Evolutionary conservation across 2,329 filamentous ascomycete genomes (phyloP).

Genomic region (Pestalotiopsis sp.): DNA sequence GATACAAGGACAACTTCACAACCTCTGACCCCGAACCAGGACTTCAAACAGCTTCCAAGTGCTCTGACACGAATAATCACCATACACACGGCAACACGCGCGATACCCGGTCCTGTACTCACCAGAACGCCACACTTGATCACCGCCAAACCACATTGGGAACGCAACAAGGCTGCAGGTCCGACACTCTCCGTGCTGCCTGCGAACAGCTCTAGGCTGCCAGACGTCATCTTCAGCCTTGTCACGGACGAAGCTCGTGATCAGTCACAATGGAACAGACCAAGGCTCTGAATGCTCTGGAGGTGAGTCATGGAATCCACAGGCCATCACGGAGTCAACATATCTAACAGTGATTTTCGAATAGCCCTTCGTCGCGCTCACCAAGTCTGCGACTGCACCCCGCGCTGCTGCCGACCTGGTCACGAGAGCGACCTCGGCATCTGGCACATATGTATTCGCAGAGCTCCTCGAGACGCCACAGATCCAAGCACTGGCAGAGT

Average conservation of each 20-base stretch:
- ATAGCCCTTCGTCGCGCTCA: conserved; percentile 87
- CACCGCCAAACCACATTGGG: neutral
- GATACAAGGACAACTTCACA: conserved; percentile 24
- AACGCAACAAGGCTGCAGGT: conserved; percentile 12
- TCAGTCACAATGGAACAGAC: conserved; percentile 69
- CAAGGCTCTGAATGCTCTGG: conserved; percentile 66
- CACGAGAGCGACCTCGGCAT: conserved; percentile 83
- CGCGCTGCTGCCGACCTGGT: conserved; percentile 86
- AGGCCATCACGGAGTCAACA: neutral
- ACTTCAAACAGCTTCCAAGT: conserved; percentile 15
- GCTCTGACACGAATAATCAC: neutral
- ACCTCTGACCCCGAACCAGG: conserved; percentile 10
- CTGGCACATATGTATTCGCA: conserved; percentile 89
- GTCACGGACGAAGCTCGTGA: conserved; percentile 2
- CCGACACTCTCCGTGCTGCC: conserved; percentile 3
- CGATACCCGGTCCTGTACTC: neutral
- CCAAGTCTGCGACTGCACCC: conserved; percentile 81
- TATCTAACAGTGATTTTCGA: conserved; percentile 28
- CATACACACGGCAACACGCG: neutral
- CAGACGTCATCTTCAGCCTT: conserved; percentile 14
- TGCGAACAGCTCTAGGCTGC: conserved; percentile 15
- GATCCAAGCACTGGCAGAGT: conserved; percentile 71
- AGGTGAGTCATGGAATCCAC: conserved; percentile 44
- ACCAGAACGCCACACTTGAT: neutral
- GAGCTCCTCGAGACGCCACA: conserved; percentile 85